Conservation (phyloP, 805 yeast genomes). For the Pichia cephalocereana region DNA sequence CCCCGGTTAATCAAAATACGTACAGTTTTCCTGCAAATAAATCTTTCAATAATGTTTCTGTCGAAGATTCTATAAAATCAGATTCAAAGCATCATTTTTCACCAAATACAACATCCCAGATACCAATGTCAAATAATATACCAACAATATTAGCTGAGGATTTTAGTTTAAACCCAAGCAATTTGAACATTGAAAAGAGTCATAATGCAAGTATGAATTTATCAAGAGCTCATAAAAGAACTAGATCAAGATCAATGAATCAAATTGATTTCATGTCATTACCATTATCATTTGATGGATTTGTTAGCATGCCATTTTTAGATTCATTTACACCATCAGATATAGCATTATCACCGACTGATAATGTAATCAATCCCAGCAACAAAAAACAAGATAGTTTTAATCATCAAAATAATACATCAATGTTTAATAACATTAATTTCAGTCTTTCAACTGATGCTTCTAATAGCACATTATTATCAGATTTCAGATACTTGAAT, state of each 20-base stretch:
- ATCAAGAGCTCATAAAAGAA: conserved; percentile 25
- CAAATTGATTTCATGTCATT: conserved; percentile 18
- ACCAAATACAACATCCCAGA: no score
- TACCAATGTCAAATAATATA: no score
- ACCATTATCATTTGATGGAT: not conserved
- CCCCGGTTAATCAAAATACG: not conserved
- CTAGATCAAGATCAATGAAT: conserved; percentile 27
- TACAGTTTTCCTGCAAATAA: not conserved
- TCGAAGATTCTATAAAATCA: not conserved
- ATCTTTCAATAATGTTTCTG: not conserved
- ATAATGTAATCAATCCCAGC: not conserved
- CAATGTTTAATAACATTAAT: no score
- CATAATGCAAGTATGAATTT: not conserved
- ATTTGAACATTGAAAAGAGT: not conserved
- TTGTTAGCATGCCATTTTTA: not conserved
- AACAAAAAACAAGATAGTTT: not conserved
- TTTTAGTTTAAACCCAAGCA: not conserved
- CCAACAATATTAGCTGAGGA: no score
- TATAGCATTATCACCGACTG: not conserved
- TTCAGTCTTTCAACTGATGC: no score
- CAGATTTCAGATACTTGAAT: not conserved
- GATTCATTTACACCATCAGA: conserved; percentile 1
- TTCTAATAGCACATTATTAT: not conserved
- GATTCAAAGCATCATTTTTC: no score
- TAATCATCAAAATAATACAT: not conserved